Percentiles rank a stretch among this genome's conserved stretches.
These are phyloP conservation scores for Tetragonia tetragonoides DNA, from an alignment of 148 eudicot genomes.

Conservation along the genomic window DNA sequence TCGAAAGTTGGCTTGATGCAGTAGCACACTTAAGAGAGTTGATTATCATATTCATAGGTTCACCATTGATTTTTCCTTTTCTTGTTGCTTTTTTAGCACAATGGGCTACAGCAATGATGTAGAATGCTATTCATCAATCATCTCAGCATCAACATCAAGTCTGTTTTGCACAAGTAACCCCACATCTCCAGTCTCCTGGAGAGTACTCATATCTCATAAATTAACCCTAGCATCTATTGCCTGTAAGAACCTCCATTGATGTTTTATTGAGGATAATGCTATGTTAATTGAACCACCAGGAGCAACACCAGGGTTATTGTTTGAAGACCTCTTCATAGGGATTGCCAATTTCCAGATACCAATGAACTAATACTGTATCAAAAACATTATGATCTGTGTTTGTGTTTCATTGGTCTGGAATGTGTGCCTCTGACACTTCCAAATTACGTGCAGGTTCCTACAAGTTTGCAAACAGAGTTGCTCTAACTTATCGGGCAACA, in stretches of 20 bases:
- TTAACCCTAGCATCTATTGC: not conserved
- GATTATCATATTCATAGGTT: not conserved
- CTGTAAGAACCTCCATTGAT: not conserved
- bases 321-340: not conserved
- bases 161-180: not conserved
- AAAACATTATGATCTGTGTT: too few relatives aligned
- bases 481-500: conserved; percentile 47
- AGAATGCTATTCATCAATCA: not conserved
- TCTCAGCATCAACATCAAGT: not conserved
- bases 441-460: conserved; percentile 44
- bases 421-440: conserved; percentile 1
- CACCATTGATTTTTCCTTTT: not conserved
- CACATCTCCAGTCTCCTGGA: not conserved
- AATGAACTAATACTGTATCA: not conserved
- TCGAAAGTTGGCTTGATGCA: not conserved
- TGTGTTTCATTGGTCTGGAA: not conserved
- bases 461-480: conserved; percentile 62
- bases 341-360: not conserved
- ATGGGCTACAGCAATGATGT: not conserved
- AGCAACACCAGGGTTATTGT: not conserved
- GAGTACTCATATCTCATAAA: not conserved
- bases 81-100: not conserved
- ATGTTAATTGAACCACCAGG: not conserved
- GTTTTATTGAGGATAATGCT: not conserved
- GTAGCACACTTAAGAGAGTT: not conserved